phyloP scores from a whole-genome alignment of 2,329 filamentous ascomycete species.

The Xylariaceae sp. region DNA sequence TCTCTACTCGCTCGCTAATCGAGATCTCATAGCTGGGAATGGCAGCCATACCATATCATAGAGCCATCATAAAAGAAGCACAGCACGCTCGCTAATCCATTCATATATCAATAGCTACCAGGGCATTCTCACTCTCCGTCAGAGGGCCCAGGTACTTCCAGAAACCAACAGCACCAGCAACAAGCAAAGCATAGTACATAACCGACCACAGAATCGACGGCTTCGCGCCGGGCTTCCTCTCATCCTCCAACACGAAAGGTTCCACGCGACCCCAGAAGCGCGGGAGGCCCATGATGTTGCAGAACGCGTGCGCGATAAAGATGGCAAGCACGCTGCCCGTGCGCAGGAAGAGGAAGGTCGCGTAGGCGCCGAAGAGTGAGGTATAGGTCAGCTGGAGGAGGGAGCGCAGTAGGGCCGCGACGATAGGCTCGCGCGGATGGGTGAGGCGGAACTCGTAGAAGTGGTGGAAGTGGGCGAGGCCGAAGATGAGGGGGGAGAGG shows the following conservation, averaged over 20 bases:
- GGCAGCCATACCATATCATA: background rate
- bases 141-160: constrained; percentile 64
- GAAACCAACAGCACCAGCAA: constrained; percentile 67
- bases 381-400: constrained; percentile 86
- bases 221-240: constrained; percentile 22
- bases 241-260: constrained; percentile 31
- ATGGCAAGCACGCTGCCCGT: constrained; percentile 76
- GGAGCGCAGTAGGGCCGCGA: constrained; percentile 62
- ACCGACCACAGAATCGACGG: constrained; percentile 60
- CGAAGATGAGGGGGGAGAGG: constrained; percentile 81
- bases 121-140: constrained; percentile 57
- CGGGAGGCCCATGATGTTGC: constrained; percentile 87
- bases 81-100: background rate
- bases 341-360: constrained; percentile 80
- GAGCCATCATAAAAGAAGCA: background rate
- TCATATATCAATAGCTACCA: constrained; percentile 35
- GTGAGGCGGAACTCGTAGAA: constrained; percentile 89
- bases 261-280: constrained; percentile 76
- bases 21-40: background rate
- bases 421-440: constrained; percentile 62
- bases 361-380: constrained; percentile 88
- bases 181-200: constrained; percentile 71
- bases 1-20: background rate
- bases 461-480: constrained; percentile 89
- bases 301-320: constrained; percentile 77